Base-by-base conservation (phyloP, 2,329 filamentous ascomycete genomes). In the Cercospora sojina region DNA sequence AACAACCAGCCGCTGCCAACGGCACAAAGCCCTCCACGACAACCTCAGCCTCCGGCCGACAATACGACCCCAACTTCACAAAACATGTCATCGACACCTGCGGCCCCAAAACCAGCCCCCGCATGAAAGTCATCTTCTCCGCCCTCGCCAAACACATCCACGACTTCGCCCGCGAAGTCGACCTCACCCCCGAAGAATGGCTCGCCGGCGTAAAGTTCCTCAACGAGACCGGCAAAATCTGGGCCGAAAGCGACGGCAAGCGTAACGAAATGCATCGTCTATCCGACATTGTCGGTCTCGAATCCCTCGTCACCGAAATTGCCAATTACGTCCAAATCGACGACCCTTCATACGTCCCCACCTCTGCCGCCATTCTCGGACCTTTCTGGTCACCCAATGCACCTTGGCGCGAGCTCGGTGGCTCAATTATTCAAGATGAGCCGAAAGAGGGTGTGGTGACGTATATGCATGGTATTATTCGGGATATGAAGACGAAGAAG, bases 21-120 rank as follows among this genome's bases (percentile, higher is more conserved):
- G 56, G 23, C 38, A 12, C 29, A 8, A 64, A 59, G 56, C 18
- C 60, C n/a, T 7, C 62, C 13, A 27, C 38, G 18, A 41, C 62
- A 8, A 27, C 38, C 27, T 53, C 62, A 8, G 32, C 41, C 20
- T 67, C 68, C 25, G 68, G 65, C 56, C 69, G 70, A 74, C 79
- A 80, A 72, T 92, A 91, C 81, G 91, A 94, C 78, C 91, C 91
- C 73, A 86, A 85, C 80, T 93, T 93, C 82, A 94, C 91, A 62
- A 80, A 88, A 72, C 85, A 88, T 78, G 90, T 92, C 79, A 83
- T 93, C 76, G 85, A 91, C 70, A 84, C 88, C 73, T 92, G 92
- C 83, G 87, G 89, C 62, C 88, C 90, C 73, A 87, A 90, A 73
- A 87, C 87, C 12, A 81, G 84, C 61, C 86, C 89, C 65, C 84